Conservation (phyloP, 2,329 filamentous ascomycete genomes). For the Paradendryphiella salina region DNA sequence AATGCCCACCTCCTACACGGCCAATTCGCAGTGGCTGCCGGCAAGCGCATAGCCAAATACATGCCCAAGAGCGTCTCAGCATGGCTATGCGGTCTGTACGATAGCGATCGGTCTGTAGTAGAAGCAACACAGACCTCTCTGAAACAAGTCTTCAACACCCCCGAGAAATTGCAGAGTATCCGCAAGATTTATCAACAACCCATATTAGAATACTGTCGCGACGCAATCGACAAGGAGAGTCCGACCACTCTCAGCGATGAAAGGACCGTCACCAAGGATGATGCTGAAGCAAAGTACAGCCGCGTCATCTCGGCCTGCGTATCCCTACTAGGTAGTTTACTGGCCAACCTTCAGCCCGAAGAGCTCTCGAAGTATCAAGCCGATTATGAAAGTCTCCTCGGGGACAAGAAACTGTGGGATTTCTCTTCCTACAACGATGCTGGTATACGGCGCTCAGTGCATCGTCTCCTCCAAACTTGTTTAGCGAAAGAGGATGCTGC, state of each 20-base stretch:
- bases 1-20: constrained; percentile 78
- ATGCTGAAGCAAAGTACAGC: constrained; percentile 82
- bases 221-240: constrained; percentile 77
- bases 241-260: constrained; percentile 84
- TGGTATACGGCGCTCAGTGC: constrained; percentile 61
- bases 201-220: constrained; percentile 79
- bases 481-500: constrained; percentile 53
- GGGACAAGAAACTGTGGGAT: constrained; percentile 63
- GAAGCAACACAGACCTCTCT: constrained; percentile 78
- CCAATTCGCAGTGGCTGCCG: constrained; percentile 59
- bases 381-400: constrained; percentile 68
- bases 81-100: constrained; percentile 91
- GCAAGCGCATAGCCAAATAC: constrained; percentile 81
- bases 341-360: constrained; percentile 49
- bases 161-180: constrained; percentile 76
- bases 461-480: constrained; percentile 58
- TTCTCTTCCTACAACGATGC: constrained; percentile 61
- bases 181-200: constrained; percentile 80
- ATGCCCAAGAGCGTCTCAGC: constrained; percentile 77
- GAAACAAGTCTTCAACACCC: constrained; percentile 72
- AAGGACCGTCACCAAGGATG: constrained; percentile 78
- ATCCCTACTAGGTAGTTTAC: constrained; percentile 58
- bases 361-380: constrained; percentile 64
- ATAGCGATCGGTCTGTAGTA: constrained; percentile 76
- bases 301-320: constrained; percentile 70